These are phyloP conservation scores for Leccinellum luteum DNA, from an alignment of 768 basidiomycete species.

Conservation along the genomic window DNA sequence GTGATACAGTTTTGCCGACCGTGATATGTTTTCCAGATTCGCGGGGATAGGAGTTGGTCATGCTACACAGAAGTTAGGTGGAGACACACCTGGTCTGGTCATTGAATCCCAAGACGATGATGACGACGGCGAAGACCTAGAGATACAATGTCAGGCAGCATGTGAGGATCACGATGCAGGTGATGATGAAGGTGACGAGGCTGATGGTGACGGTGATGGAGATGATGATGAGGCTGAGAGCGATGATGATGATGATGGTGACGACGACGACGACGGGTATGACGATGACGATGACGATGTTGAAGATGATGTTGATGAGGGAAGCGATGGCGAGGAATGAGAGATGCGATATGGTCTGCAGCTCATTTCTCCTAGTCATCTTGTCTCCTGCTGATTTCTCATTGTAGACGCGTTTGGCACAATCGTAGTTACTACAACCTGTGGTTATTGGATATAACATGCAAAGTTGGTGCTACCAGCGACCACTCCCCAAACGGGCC, in stretches of 20 bases:
- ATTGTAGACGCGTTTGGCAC: too few species aligned
- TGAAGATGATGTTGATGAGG: not conserved
- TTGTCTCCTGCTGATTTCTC: too few species aligned
- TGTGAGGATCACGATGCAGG: not conserved
- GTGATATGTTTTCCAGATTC: not conserved
- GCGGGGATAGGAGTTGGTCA: not conserved
- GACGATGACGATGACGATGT: not conserved
- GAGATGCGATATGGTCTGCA: not conserved
- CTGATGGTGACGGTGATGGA: not conserved
- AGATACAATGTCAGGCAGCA: not conserved
- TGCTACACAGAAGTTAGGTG: not conserved
- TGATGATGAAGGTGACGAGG: not conserved
- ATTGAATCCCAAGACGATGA: not conserved
- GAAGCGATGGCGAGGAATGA: not conserved
- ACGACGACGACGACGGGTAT: not conserved
- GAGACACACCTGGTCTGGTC: not conserved
- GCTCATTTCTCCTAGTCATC: too few species aligned
- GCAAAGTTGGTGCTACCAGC: too few species aligned
- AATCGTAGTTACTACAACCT: too few species aligned
- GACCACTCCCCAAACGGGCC: too few species aligned
- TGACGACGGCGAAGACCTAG: not conserved
- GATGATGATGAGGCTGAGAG: not conserved
- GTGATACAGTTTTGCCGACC: not conserved
- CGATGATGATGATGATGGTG: not conserved
- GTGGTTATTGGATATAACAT: too few species aligned